A percentile compares a stretch with the other conserved stretches of the same genome.
phyloP scores from a whole-genome alignment of 192 early-diverging fungal genomes.

The Pilobolus umbonatus region DNA sequence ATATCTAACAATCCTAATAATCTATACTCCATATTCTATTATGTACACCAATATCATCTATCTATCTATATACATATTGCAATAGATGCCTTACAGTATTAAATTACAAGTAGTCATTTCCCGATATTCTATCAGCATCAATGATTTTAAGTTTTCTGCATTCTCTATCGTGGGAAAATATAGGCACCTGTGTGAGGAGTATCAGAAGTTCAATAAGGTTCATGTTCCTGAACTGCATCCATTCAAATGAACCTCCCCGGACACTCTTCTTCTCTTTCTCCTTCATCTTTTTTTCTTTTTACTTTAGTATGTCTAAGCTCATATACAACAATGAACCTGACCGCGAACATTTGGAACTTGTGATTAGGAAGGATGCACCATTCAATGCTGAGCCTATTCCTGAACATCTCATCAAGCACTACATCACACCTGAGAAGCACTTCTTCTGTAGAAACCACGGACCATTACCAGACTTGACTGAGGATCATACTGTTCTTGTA shows the following conservation, averaged over 20 bases:
- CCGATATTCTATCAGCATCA: too few relatives aligned
- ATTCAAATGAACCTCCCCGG: too few relatives aligned
- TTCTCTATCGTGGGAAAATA: background rate
- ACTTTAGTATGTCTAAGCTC: conserved; percentile 18
- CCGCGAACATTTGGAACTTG: conserved; percentile 52
- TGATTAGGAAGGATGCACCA: conserved; percentile 63
- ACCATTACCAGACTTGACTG: conserved; percentile 75
- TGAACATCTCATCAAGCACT: conserved; percentile 51
- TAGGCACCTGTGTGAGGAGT: background rate
- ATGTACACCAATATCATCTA: too few relatives aligned
- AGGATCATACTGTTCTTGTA: conserved; percentile 54
- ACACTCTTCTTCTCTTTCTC: background rate
- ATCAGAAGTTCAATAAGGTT: too few relatives aligned
- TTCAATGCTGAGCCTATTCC: conserved; percentile 84
- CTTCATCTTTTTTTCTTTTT: conserved; percentile 6
- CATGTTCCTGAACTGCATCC: too few relatives aligned
- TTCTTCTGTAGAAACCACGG: conserved; percentile 90
- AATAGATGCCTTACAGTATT: too few relatives aligned
- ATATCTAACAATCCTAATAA: too few relatives aligned
- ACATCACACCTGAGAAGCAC: conserved; percentile 69
- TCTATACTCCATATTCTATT: too few relatives aligned
- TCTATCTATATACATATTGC: too few relatives aligned
- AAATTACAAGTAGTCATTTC: too few relatives aligned
- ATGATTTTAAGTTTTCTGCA: background rate
- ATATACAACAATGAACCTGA: conserved; percentile 72